Percentiles rank a stretch among this genome's conserved stretches.
Conservation (phyloP, 306 rosid genomes). For the Medicago lupulina region DNA sequence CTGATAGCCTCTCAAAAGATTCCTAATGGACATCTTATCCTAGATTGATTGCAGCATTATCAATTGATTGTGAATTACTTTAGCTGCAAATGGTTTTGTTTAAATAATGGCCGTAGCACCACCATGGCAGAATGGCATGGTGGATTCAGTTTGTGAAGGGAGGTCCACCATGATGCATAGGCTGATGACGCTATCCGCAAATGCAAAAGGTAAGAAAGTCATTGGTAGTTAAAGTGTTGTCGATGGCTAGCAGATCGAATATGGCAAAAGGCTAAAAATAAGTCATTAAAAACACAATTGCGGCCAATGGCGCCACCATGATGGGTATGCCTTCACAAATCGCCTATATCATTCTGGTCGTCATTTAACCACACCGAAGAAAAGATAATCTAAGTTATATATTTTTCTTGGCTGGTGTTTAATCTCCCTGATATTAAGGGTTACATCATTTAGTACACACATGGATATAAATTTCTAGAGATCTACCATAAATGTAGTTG, state of each 20-base stretch:
- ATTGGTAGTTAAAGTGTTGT: neutral
- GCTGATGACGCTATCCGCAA: neutral
- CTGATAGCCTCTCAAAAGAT: neutral
- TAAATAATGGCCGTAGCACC: neutral
- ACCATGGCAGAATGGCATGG: neutral
- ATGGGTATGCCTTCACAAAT: neutral
- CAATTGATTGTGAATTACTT: neutral
- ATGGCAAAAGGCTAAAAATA: neutral
- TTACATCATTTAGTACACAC: conserved; percentile 1
- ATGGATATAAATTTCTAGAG: neutral
- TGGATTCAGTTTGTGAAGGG: neutral
- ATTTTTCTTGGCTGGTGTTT: neutral
- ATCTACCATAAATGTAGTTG: neutral
- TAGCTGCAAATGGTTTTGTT: neutral
- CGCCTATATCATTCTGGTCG: neutral
- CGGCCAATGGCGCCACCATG: neutral
- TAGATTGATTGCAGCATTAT: conserved; percentile 1
- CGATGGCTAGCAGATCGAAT: too few species aligned
- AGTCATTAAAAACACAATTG: neutral
- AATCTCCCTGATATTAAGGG: neutral
- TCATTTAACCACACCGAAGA: neutral
- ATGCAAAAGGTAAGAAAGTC: conserved; percentile 1
- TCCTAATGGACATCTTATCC: neutral
- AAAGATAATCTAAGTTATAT: neutral
- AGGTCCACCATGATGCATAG: neutral